A percentile compares a stretch with the other conserved stretches of the same genome.
Evolutionary conservation across 2,329 filamentous ascomycete genomes (phyloP).

Genomic region (Penicillium sp.): DNA sequence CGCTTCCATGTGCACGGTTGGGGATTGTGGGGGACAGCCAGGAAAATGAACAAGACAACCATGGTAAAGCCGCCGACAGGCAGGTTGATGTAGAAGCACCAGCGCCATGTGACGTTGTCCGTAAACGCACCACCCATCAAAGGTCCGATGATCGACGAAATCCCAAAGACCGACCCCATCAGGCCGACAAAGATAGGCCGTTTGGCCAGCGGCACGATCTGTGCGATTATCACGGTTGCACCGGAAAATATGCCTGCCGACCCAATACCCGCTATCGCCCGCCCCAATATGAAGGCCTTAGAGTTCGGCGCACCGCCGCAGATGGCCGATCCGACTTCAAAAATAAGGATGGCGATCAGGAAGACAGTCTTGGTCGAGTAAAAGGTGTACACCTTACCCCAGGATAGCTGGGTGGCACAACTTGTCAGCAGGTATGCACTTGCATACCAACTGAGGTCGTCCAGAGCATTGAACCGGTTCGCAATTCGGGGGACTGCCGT

Average conservation of each 20-base stretch:
- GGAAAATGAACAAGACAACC: conserved; percentile 42
- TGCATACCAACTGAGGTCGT: conserved; percentile 58
- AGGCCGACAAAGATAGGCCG: conserved; percentile 39
- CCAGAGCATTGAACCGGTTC: conserved; percentile 22
- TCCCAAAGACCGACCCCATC: conserved; percentile 49
- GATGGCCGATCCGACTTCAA: conserved; percentile 34
- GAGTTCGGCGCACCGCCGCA: conserved; percentile 29
- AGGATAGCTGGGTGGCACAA: conserved; percentile 32
- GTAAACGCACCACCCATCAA: conserved; percentile 40
- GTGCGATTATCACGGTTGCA: conserved; percentile 21
- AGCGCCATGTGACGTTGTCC: conserved; percentile 32
- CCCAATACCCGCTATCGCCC: conserved; percentile 31
- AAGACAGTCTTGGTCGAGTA: conserved; percentile 33
- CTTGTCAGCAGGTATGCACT: conserved; percentile 36
- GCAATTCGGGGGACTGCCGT: conserved; percentile 22
- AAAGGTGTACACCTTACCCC: conserved; percentile 31
- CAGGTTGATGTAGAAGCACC: conserved; percentile 41
- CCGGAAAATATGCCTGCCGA: conserved; percentile 29
- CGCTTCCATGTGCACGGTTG: conserved; percentile 27
- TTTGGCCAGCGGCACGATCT: conserved; percentile 45
- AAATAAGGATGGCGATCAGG: conserved; percentile 27
- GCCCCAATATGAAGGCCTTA: conserved; percentile 29
- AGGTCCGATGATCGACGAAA: conserved; percentile 40
- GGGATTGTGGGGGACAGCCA: conserved; percentile 17
- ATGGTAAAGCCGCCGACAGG: conserved; percentile 36